Conservation (phyloP, 208 protist species). For the Blechomonas ayalai region DNA sequence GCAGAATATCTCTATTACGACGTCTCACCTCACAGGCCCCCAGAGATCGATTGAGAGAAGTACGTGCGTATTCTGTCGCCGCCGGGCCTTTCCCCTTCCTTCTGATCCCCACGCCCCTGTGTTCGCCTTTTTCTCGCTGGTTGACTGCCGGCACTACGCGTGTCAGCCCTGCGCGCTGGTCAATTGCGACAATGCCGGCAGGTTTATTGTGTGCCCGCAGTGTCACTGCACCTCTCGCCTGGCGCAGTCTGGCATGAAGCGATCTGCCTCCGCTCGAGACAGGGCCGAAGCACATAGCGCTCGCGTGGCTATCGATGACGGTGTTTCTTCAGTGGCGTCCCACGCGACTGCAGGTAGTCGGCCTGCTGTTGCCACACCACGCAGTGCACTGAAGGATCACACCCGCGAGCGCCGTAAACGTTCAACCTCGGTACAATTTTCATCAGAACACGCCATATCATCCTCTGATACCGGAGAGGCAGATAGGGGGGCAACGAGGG, state of each 20-base stretch:
- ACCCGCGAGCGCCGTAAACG: conserved; percentile 22
- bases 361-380: neutral
- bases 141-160: conserved; percentile 85
- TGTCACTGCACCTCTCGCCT: conserved; percentile 75
- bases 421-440: conserved; percentile 59
- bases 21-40: conserved; percentile 9
- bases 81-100: conserved; percentile 23
- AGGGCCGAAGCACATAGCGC: neutral
- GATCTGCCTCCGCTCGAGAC: conserved; percentile 8
- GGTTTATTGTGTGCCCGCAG: conserved; percentile 56
- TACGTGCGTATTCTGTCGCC: conserved; percentile 61
- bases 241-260: conserved; percentile 59
- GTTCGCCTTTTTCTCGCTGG: conserved; percentile 84
- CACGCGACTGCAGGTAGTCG: conserved; percentile 7
- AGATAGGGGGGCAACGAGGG: conserved; percentile 1
- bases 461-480: conserved; percentile 1
- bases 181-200: conserved; percentile 67
- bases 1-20: conserved; percentile 71
- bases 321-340: conserved; percentile 54
- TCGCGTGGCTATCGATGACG: conserved; percentile 65
- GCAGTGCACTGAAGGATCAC: conserved; percentile 40
- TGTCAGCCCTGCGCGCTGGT: conserved; percentile 88
- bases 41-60: conserved; percentile 15
- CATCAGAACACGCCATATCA: conserved; percentile 13
- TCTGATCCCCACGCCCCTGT: conserved; percentile 70